Conservation (phyloP, 2,329 filamentous ascomycete species). For the Colletotrichum sp. region DNA sequence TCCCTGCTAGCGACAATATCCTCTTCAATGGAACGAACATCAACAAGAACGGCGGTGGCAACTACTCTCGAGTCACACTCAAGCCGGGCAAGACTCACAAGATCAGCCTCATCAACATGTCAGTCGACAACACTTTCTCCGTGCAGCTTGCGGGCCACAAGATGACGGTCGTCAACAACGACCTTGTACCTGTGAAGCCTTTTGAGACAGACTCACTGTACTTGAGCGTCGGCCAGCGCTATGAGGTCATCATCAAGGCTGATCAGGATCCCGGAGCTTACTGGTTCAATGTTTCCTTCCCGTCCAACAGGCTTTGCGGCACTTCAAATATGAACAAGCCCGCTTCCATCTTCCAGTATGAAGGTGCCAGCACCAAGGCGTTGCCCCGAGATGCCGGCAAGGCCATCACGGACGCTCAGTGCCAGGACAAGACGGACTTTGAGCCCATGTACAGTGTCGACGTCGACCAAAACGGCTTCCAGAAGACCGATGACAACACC, state of each 20-base stretch:
- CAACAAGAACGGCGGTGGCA: slow-evolving; percentile 28
- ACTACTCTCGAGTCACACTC: slow-evolving; percentile 53
- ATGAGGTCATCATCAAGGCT: slow-evolving; percentile 41
- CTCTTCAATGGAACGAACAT: slow-evolving; percentile 47
- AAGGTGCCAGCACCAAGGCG: slow-evolving; percentile 28
- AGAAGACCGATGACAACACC: slow-evolving; percentile 24
- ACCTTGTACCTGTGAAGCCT: slow-evolving; percentile 66
- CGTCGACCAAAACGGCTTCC: slow-evolving; percentile 29
- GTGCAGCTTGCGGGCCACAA: slow-evolving; percentile 66
- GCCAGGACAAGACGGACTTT: slow-evolving; percentile 24
- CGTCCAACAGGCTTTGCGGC: slow-evolving; percentile 34
- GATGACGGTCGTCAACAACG: slow-evolving; percentile 68
- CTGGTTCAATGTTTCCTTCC: slow-evolving; percentile 41
- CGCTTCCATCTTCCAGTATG: slow-evolving; percentile 43
- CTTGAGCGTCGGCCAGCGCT: slow-evolving; percentile 61
- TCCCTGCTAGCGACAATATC: slow-evolving; percentile 37
- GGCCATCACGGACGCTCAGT: slow-evolving; percentile 23
- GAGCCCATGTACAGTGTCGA: slow-evolving; percentile 30
- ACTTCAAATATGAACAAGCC: slow-evolving; percentile 32
- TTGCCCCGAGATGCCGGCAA: slow-evolving; percentile 34
- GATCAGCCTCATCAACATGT: slow-evolving; percentile 63
- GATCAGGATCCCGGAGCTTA: slow-evolving; percentile 28
- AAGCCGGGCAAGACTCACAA: slow-evolving; percentile 58
- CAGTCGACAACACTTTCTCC: slow-evolving; percentile 53
- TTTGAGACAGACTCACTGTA: slow-evolving; percentile 67